Percentiles rank a stretch among this genome's conserved stretches.
Evolutionary conservation across 31 red algal species (phyloP).

Genomic region (Porphyra umbilicalis): DNA sequence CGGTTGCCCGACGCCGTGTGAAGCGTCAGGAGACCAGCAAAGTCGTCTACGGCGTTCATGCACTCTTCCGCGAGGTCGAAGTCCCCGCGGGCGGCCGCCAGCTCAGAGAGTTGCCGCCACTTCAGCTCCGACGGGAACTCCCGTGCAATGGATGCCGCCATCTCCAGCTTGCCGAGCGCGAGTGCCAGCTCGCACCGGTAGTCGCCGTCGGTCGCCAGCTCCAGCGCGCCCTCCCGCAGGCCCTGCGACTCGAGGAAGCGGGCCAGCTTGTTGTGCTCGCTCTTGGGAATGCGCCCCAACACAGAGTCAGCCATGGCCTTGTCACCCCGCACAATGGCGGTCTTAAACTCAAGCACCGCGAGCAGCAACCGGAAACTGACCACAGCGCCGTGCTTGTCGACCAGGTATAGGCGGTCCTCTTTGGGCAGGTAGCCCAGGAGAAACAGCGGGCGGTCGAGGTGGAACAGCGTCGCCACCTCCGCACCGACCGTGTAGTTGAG

Average conservation of each 20-base stretch:
- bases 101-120: conserved; percentile 83
- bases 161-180: conserved; percentile 60
- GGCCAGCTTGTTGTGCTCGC: conserved; percentile 93
- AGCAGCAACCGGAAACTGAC: conserved; percentile 76
- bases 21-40: conserved; percentile 75
- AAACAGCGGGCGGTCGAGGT: conserved; percentile 91
- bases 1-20: conserved; percentile 54
- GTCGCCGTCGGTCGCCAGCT: conserved; percentile 94
- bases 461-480: conserved; percentile 71
- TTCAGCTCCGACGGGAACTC: conserved; percentile 77
- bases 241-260: conserved; percentile 86
- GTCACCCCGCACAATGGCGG: conserved; percentile 65
- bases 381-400: conserved; percentile 81
- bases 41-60: conserved; percentile 75
- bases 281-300: conserved; percentile 59
- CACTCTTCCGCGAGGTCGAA: conserved; percentile 89
- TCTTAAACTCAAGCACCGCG: conserved; percentile 90
- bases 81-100: conserved; percentile 76
- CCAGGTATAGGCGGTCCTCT: conserved; percentile 79
- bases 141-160: conserved; percentile 76
- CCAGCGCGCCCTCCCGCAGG: conserved; percentile 67
- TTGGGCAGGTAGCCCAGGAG: conserved; percentile 88
- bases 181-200: conserved; percentile 96
- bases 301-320: conserved; percentile 55
- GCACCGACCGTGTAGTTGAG: conserved; percentile 85